Evolutionary conservation across 2,329 filamentous ascomycete genomes (phyloP).

Genomic region (Cordyceps pruinosa): DNA sequence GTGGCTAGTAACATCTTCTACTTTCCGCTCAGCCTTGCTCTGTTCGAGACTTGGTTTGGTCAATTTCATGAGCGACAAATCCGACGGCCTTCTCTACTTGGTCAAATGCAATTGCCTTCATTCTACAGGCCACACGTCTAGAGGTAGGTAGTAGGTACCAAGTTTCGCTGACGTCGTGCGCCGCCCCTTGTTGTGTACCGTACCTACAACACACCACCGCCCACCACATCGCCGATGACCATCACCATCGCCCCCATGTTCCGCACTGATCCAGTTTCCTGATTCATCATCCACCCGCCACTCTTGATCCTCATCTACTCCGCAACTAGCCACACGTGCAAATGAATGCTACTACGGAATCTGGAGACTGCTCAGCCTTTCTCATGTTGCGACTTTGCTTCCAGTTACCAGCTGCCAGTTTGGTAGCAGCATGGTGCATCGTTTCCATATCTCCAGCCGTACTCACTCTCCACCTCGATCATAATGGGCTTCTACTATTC

Average conservation of each 20-base stretch:
- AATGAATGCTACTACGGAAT: neutral
- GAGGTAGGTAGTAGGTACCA: too few species aligned
- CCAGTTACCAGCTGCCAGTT: neutral
- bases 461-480: neutral
- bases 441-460: too few species aligned
- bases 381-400: neutral
- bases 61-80: neutral
- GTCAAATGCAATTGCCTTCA: neutral
- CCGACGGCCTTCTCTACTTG: neutral
- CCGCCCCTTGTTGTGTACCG: neutral
- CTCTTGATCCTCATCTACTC: neutral
- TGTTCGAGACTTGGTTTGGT: too few species aligned
- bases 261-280: neutral
- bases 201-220: neutral
- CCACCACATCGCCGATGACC: constrained; percentile 2
- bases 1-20: neutral
- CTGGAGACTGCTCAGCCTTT: neutral
- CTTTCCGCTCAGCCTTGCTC: neutral
- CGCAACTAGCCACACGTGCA: neutral
- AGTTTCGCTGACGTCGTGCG: neutral
- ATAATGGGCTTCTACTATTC: neutral
- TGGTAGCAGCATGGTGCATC: too few species aligned
- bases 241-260: neutral
- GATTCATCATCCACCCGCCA: neutral
- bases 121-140: too few species aligned